phyloP scores from a whole-genome alignment of 1,284 basidiomycete genomes.

The Neolentinus lepideus region DNA sequence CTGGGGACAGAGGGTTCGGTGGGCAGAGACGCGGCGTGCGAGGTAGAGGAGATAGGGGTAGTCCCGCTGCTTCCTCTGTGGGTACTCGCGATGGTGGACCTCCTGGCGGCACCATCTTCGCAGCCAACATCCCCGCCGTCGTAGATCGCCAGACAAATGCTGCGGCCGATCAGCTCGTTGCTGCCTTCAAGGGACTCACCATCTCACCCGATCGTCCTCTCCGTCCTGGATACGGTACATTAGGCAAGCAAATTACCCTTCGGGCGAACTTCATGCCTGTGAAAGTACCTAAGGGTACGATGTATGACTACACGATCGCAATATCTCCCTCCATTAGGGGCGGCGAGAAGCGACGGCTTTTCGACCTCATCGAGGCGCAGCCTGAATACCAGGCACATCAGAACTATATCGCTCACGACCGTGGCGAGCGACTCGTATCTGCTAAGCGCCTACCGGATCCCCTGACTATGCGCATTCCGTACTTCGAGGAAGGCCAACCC shows the following conservation, averaged over 20 bases:
- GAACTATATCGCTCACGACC: constrained; percentile 54
- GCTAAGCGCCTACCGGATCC: constrained; percentile 48
- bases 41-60: constrained; percentile 6
- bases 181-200: constrained; percentile 31
- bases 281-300: constrained; percentile 34
- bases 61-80: constrained; percentile 4
- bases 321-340: constrained; percentile 45
- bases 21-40: constrained; percentile 1
- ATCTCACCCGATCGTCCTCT: constrained; percentile 40
- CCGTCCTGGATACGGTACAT: constrained; percentile 60
- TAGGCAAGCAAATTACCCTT: constrained; percentile 42
- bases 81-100: constrained; percentile 16
- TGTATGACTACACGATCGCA: constrained; percentile 57
- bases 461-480: constrained; percentile 38
- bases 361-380: constrained; percentile 49
- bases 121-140: constrained; percentile 28
- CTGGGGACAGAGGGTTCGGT: constrained; percentile 3
- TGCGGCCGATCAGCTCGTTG: constrained; percentile 34
- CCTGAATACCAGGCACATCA: constrained; percentile 32
- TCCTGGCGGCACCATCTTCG: constrained; percentile 30
- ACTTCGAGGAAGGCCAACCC: constrained; percentile 47
- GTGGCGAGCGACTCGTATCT: constrained; percentile 50
- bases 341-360: constrained; percentile 42
- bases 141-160: constrained; percentile 35
- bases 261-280: constrained; percentile 67